Evolutionary conservation across 2,329 filamentous ascomycete genomes (phyloP), one percentile per base, ranked within the genome.

Genomic region (Xylaria sp.): DNA sequence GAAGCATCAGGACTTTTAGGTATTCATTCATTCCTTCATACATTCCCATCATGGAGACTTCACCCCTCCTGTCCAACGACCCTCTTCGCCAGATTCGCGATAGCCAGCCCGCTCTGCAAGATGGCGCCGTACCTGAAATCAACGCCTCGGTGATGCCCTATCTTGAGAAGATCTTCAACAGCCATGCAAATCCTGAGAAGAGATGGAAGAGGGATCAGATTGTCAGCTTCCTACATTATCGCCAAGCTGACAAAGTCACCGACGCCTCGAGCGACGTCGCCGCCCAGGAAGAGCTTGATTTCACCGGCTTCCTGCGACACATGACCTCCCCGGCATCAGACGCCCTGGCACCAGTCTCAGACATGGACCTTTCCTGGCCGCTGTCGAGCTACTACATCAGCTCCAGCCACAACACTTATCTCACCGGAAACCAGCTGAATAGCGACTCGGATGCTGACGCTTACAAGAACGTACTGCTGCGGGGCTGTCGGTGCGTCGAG

Each of bases 351-450:
- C 83, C 84, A 1, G 79, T 79, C 23, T 74, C 76, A 28, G 71
- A 80, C 2, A 77, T 83, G 64, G 86, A 89, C 65, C 86, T 96
- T 65, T 88, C 93, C 61, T 91, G 90, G 76, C 94, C 94, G 0
- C 83, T 98, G 71, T 92, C 94, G 68, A 94, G 94, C 81, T 98
- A 98, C 81, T 97, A 94, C 81, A 93, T 98, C 78, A 97, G 91
- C 71, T 97, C 93, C 75, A 97, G 94, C 66, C 94, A 98, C 85
- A 98, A 98, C 81, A 98, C 94, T 0, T 98, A 98, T 75, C 88
- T 98, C 25, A 89, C 94, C 1, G 94, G 94, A 28, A 92, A 95
- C 78, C 94, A 98, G 83, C 89, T 97, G 15, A 93, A 89, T 69
- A 95, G 94, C 74, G 89, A 92, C 69, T 96, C 94, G 62, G 97